Evolutionary conservation across 2,329 filamentous ascomycete species (phyloP).

Genomic region (Drechslera avenae): DNA sequence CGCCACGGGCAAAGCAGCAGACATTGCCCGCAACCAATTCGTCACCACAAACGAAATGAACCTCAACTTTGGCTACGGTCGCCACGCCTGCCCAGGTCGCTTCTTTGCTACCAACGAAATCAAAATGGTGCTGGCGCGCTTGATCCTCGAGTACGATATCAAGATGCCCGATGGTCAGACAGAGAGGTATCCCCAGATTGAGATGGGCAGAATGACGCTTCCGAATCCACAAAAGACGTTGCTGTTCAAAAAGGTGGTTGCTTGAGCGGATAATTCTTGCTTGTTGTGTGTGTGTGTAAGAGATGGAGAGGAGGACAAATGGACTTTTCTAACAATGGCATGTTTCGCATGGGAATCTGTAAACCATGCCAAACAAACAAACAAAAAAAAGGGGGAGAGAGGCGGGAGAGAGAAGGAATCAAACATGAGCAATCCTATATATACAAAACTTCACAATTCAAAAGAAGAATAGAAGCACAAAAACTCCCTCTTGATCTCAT

Average conservation of each 20-base stretch:
- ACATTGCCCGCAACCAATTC: conserved; percentile 41
- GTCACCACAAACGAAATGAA: conserved; percentile 34
- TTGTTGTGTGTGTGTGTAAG: too few species aligned
- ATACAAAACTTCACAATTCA: too few species aligned
- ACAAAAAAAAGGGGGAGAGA: too few species aligned
- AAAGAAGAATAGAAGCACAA: too few species aligned
- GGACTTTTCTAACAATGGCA: too few species aligned
- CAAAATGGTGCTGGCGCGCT: conserved; percentile 39
- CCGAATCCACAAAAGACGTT: conserved; percentile 24
- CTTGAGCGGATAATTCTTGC: background rate
- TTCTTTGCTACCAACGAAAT: conserved; percentile 45
- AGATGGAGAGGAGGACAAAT: too few species aligned
- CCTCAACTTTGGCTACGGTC: conserved; percentile 38
- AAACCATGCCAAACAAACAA: too few species aligned
- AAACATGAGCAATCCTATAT: too few species aligned
- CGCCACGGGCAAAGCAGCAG: conserved; percentile 21
- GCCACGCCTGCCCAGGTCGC: conserved; percentile 41
- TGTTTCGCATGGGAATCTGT: too few species aligned
- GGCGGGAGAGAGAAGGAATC: too few species aligned
- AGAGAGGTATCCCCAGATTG: conserved; percentile 23
- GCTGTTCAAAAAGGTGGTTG: conserved; percentile 24
- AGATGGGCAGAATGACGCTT: conserved; percentile 13
- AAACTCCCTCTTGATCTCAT: too few species aligned
- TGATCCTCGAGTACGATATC: conserved; percentile 38
- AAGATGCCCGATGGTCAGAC: conserved; percentile 24